Percentiles rank a stretch among this genome's conserved stretches.
Evolutionary conservation across 2,329 filamentous ascomycete genomes (phyloP).

Genomic region (Esteya vermicola): DNA sequence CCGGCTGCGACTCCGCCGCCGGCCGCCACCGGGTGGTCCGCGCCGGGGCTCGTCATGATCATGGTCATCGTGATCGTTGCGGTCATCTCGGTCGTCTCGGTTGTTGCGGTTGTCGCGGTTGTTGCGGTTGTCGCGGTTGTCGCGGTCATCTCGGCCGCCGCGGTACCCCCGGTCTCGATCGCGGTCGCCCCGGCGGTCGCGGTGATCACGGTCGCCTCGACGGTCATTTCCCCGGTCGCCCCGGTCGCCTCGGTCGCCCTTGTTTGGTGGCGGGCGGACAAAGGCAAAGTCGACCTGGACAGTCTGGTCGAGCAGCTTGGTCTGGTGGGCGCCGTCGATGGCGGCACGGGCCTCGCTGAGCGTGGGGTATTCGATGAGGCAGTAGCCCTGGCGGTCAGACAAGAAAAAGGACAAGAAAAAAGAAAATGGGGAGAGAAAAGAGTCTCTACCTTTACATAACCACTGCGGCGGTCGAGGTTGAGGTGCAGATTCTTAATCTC

Average conservation of each 20-base stretch:
- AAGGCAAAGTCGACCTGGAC: conserved; percentile 75
- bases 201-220: conserved; percentile 10
- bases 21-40: conserved; percentile 17
- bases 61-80: not conserved
- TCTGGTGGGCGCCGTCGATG: conserved; percentile 63
- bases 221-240: conserved; percentile 19
- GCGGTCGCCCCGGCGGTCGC: conserved; percentile 2
- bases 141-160: conserved; percentile 12
- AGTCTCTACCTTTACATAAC: conserved; percentile 62
- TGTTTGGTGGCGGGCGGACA: conserved; percentile 60
- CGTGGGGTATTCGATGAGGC: conserved; percentile 71
- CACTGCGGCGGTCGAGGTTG: conserved; percentile 68
- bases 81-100: not conserved
- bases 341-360: conserved; percentile 67
- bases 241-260: conserved; percentile 22
- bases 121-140: not conserved
- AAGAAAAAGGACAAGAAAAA: not conserved
- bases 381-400: conserved; percentile 51
- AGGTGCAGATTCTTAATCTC: conserved; percentile 80
- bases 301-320: conserved; percentile 69
- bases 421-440: not conserved
- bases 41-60: conserved; percentile 1
- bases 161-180: conserved; percentile 9
- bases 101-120: no score
- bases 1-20: conserved; percentile 28